These are phyloP conservation scores for Apostasia shenzhenica DNA, from an alignment of 106 monocot species.

Conservation along the genomic window DNA sequence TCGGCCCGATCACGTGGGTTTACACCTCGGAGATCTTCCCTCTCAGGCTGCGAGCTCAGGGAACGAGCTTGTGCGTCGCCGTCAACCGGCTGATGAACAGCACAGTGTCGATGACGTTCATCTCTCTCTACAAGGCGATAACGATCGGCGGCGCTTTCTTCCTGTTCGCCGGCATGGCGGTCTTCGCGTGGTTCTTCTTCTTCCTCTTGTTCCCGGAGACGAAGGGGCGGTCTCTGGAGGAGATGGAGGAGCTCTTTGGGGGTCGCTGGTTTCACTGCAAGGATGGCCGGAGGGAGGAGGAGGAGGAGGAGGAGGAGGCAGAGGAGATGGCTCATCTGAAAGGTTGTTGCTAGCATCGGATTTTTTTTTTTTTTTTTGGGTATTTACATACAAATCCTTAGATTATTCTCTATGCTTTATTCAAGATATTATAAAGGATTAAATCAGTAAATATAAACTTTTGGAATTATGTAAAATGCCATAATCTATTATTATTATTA, in stretches of 20 bases:
- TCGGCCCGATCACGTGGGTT: conserved; percentile 54
- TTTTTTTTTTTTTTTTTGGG: no score
- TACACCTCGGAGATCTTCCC: conserved; percentile 67
- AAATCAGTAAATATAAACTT: no score
- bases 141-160: conserved; percentile 57
- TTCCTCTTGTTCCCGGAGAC: conserved; percentile 47
- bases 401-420: no score
- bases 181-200: conserved; percentile 43
- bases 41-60: conserved; percentile 33
- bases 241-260: conserved; percentile 42
- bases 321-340: no score
- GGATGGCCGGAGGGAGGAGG: background rate
- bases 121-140: conserved; percentile 43
- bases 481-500: no score
- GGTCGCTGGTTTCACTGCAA: background rate
- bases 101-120: conserved; percentile 37
- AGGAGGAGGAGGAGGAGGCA: background rate
- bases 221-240: conserved; percentile 37
- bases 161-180: conserved; percentile 33
- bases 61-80: conserved; percentile 33
- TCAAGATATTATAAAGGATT: no score
- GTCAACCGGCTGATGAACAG: conserved; percentile 43
- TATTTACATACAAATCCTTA: no score
- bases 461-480: no score
- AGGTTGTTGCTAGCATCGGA: no score